Evolutionary conservation across 441 rosid genomes (phyloP), one percentile per base, ranked within the genome.

Genomic region (Adansonia grandidieri): DNA sequence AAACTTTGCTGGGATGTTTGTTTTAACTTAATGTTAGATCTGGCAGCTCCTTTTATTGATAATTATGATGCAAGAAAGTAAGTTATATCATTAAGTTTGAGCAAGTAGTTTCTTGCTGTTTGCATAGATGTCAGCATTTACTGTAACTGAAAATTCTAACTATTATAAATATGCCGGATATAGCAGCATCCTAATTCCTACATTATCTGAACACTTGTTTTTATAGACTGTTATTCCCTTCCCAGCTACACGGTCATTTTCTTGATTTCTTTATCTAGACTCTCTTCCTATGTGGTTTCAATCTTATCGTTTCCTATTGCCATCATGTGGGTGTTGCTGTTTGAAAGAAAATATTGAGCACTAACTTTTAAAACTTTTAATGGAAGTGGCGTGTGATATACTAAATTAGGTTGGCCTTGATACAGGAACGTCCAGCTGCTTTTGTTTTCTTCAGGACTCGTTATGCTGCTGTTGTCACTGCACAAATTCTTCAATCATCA

Each of bases 381-480:
- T 44, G 64, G 51, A 54, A 77, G 63, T 66, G 72, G 64, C 57
- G 42, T 54, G 11, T 53, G 63, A 10, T 73, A 53, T 15, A 28
- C 67, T 24, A 75, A n/a, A 28, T 45, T 48, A 4, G 62, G 61
- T 60, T 74, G 77, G 72, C 20, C 22, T 78, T 63, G 45, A 40
- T 80, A 17, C 91, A 92, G 96, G 94, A 90, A 84, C 83, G 90
- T 80, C 84, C 97, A 9, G 91, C 91, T 10, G 99, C 97, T 67
- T 96, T 96, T 88, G 99, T 96, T 75, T 92, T 91, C 79, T 96
- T 92, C 84, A 96, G 88, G 89, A 90, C 92, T 74, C 97, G 97
- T 72, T 90, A 86, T 80, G 89, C 92, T 84, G 98, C 99, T 75
- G 87, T 85, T 67, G 86, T 92, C 78, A 93, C 92, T 81, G 86